Evolutionary conservation across 345 rosid genomes (phyloP).

Genomic region (Corchorus olitorius): DNA sequence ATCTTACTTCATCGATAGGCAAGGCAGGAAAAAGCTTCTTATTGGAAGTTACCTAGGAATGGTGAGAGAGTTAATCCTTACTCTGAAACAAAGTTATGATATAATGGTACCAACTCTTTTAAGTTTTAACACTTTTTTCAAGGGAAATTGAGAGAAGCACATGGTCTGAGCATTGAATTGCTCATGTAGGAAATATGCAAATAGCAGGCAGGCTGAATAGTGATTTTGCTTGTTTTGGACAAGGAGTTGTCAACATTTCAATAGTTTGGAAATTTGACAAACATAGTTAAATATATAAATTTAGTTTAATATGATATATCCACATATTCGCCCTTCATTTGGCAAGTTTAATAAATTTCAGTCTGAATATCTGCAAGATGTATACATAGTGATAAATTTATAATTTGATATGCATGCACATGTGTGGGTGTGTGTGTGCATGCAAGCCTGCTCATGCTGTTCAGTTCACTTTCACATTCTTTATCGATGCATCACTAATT

Average conservation of each 20-base stretch:
- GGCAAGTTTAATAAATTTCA: neutral
- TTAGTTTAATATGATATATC: neutral
- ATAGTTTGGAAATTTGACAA: neutral
- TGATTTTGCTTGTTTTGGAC: neutral
- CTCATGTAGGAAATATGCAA: neutral
- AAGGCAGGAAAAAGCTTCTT: slow-evolving; percentile 70
- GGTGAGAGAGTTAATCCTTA: slow-evolving; percentile 45
- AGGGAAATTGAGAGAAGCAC: neutral
- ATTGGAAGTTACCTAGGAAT: slow-evolving; percentile 75
- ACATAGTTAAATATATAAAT: neutral
- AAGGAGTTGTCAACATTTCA: slow-evolving; percentile 4
- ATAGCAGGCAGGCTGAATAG: neutral
- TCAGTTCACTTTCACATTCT: neutral
- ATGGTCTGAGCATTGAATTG: neutral
- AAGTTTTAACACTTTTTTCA: neutral
- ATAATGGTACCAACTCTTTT: neutral
- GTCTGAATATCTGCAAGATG: neutral
- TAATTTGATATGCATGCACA: neutral
- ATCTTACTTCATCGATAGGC: slow-evolving; percentile 60
- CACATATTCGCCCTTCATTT: neutral
- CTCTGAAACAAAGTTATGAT: slow-evolving; percentile 7
- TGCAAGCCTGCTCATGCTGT: neutral
- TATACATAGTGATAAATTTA: neutral
- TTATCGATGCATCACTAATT: slow-evolving; percentile 6
- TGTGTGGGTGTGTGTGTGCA: neutral